Evolutionary conservation across 352 stramenopile species (phyloP).

Genomic region (Globisporangium sylvaticum): DNA sequence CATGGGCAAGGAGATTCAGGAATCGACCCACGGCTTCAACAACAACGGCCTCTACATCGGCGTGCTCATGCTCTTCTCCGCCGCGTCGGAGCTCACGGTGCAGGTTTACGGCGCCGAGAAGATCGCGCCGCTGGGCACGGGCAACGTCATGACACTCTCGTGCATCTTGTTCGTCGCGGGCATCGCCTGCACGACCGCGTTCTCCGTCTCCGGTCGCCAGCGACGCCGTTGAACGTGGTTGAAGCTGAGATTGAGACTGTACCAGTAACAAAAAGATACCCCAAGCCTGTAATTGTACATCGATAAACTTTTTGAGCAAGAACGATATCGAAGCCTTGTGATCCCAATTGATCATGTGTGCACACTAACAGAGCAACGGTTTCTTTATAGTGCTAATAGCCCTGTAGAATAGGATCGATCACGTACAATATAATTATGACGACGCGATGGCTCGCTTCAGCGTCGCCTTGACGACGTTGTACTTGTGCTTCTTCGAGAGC

Average conservation of each 20-base stretch:
- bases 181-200: conserved; percentile 38
- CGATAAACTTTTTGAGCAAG: neutral
- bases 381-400: neutral
- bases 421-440: neutral
- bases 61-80: conserved; percentile 63
- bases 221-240: neutral
- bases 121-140: conserved; percentile 53
- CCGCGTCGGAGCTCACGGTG: conserved; percentile 61
- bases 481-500: conserved; percentile 52
- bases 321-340: neutral
- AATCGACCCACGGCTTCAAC: conserved; percentile 59
- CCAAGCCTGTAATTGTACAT: neutral
- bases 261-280: neutral
- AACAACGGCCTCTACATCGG: conserved; percentile 81
- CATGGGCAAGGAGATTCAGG: conserved; percentile 75
- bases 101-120: conserved; percentile 70
- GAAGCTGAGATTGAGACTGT: neutral
- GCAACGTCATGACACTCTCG: conserved; percentile 56
- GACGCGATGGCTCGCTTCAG: conserved; percentile 44
- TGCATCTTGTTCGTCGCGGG: conserved; percentile 56
- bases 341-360: neutral
- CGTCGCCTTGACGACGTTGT: conserved; percentile 59
- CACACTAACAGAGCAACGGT: neutral
- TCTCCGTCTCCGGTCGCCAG: conserved; percentile 22
- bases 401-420: neutral